Percentiles rank a stretch among this genome's conserved stretches.
These are phyloP conservation scores for Gentiana dahurica DNA, from an alignment of 257 asterid genomes.

Conservation along the genomic window DNA sequence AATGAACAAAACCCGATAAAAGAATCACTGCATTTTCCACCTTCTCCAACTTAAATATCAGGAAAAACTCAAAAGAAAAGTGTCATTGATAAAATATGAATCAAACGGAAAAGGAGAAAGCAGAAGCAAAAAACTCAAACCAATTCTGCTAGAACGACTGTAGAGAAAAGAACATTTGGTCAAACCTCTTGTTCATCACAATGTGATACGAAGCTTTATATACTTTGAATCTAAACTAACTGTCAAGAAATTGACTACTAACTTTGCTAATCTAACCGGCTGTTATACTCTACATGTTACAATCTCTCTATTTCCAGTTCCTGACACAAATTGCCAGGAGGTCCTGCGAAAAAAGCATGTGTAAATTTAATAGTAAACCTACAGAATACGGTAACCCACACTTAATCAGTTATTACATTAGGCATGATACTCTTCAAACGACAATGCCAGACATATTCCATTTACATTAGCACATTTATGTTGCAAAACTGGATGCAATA, in stretches of 20 bases:
- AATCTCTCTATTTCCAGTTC: background rate
- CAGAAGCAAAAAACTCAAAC: background rate
- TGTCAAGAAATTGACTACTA: no score
- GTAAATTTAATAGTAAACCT: no score
- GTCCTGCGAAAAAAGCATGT: background rate
- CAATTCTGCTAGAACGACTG: no score
- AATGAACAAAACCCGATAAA: constrained; percentile 2
- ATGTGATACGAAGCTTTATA: no score
- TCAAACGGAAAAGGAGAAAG: background rate
- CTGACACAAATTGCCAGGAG: background rate
- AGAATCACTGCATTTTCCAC: background rate
- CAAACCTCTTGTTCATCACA: no score
- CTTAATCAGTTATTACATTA: no score
- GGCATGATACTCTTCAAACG: no score
- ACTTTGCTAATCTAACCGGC: background rate
- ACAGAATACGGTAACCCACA: no score
- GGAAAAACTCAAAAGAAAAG: background rate
- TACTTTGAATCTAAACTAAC: no score
- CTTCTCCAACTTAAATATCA: background rate
- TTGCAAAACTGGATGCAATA: constrained; percentile 3
- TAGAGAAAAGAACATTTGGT: no score
- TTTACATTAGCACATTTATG: no score
- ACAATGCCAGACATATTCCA: no score
- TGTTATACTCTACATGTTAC: background rate
- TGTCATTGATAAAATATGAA: background rate